Base-by-base conservation (phyloP, 257 asterid genomes). In the Solanum verrucosum region DNA sequence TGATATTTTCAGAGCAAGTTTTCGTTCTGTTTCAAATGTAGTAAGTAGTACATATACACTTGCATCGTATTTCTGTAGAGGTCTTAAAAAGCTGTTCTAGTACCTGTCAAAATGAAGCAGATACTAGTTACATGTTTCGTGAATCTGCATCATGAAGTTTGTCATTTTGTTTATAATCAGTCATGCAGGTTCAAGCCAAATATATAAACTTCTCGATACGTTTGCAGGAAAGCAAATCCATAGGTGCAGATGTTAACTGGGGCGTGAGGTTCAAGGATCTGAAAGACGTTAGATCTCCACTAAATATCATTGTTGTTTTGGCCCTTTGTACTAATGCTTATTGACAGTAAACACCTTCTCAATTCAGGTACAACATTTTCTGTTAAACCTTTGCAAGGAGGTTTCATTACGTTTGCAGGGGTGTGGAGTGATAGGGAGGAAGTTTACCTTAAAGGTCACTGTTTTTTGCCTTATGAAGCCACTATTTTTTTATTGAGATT, bases 171-270 rank as follows among this genome's bases (percentile, higher is more conserved):
- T 81, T 81, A 46, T n/a, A 49, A 31, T 29, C 86, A 29, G 86
- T 49, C 86, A 49, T 49, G 70, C 11, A 3, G 31, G 25, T 31
- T 31, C 44, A 49, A 82, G 44, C 31, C 44, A 82, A 82, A 49
- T 82, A 49, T 82, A 49, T 82, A 31, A 82, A 29, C 31, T 16
- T 82, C 70, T 81, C 31, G 5, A 31, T 21, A 82, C 10, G 7
- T 68, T 70, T 86, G 92, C 96, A 97, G 99, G 99, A 94, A 92
- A 93, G 92, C 93, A 97, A 96, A 90, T 97, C 99, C 70, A 87
- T 97, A 82, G 98, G 99, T 67, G 99, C 98, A 59, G 99, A 97
- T 56, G 99, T 96, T 40, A 97, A 97, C 91, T 97, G 99, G 99
- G 99, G 99, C 65, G 98, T 97, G 91, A 95, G 99, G 89, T 97